Evolutionary conservation across 192 early-diverging fungal species (phyloP), one percentile per base, ranked within the genome.

Genomic region (Geranomyces variabilis): DNA sequence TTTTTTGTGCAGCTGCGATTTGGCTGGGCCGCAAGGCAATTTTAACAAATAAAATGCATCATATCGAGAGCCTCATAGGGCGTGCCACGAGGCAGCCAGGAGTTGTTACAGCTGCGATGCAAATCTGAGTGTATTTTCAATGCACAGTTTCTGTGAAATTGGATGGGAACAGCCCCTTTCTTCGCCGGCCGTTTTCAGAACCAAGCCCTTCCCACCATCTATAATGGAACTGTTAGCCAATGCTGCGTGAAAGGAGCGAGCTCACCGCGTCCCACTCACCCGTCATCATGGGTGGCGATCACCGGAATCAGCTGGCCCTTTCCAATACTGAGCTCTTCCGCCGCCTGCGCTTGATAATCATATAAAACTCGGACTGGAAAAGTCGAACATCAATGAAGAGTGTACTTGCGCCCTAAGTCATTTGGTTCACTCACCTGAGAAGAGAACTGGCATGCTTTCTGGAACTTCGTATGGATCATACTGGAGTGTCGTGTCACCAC

Each of bases 121-220:
- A n/a, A n/a, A n/a, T n/a, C n/a, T n/a, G n/a, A n/a, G n/a, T n/a
- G n/a, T n/a, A n/a, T n/a, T 10, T 41, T 41, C 36, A 74, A 8
- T 63, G 63, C 48, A 79, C 61, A 10, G 51, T 67, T 65, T 84
- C 81, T 3, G 75, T 74, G 63, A 86, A 86, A 63, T 86, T 86
- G 53, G 75, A 78, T 14, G 85, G 85, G 57, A 86, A 85, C 10
- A 86, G 58, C 14, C 85, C 85, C 36, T 80, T 80, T 26, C 80
- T 28, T 66, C 75, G 31, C 49, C 66, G 47, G 24, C 79, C 81
- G 49, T 76, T 61, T 71, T 79, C 82, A 8, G 34, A 51, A 3
- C 66, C 77, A 26, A 84, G 61, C 9, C 80, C 83, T 71, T 81
- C 82, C 83, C 82, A 82, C 83, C 81, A 84, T 26, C 84, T 83